Percentiles rank a stretch among this genome's conserved stretches.
Conservation (phyloP, 140 eudicot species). For the Ambrosia hybrid region DNA sequence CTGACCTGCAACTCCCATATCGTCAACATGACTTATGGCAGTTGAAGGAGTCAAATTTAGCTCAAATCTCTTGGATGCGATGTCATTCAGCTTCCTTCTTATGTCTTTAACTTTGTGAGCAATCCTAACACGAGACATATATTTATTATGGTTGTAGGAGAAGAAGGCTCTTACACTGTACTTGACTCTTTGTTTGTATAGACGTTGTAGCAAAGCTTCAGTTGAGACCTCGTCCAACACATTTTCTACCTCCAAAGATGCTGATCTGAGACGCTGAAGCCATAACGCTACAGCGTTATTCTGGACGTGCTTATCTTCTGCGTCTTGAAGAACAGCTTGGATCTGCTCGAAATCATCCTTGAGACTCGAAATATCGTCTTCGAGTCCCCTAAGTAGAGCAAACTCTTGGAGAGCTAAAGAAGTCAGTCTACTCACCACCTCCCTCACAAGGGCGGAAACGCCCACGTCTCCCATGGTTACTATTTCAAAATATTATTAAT, state of each 20-base stretch:
- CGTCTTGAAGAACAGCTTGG: constrained; percentile 7
- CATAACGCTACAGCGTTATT: background rate
- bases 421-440: background rate
- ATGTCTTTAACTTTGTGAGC: background rate
- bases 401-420: background rate
- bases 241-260: background rate
- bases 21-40: background rate
- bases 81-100: background rate
- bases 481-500: too few relatives aligned
- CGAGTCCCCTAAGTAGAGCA: background rate
- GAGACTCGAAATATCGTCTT: background rate
- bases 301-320: background rate
- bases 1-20: too few relatives aligned
- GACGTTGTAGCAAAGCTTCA: background rate
- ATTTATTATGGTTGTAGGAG: background rate
- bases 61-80: background rate
- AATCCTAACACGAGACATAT: background rate
- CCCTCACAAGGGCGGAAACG: background rate
- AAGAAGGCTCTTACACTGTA: background rate
- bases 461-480: too few relatives aligned
- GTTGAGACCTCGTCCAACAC: background rate
- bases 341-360: background rate
- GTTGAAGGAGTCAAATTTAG: background rate
- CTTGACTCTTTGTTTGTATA: background rate
- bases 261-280: background rate